A percentile compares a stretch with the other conserved stretches of the same genome.
Conservation (phyloP, 495 filamentous ascomycete species). For the Hypomontagnella monticulosa region DNA sequence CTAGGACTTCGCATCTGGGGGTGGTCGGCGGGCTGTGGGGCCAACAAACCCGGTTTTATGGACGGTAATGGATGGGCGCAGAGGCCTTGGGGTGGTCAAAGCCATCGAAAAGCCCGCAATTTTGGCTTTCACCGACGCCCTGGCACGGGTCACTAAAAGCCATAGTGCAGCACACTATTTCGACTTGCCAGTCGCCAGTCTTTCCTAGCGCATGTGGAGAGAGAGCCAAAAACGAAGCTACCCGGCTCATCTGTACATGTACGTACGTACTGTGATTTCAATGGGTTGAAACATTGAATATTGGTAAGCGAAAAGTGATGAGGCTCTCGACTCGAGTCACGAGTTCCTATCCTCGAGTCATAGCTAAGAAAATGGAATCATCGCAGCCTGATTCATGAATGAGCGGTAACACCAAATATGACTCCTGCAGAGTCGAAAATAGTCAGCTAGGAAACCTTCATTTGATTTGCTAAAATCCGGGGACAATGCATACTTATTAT, state of each 20-base stretch:
- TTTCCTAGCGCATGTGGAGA: background rate
- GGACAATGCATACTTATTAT: constrained; percentile 9
- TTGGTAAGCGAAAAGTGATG: constrained; percentile 10
- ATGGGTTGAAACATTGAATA: constrained; percentile 2
- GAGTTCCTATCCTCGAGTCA: constrained; percentile 27
- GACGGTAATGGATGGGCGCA: constrained; percentile 16
- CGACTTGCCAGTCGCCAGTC: background rate
- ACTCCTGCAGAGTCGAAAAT: constrained; percentile 24
- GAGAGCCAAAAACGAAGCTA: background rate
- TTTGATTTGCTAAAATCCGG: constrained; percentile 13
- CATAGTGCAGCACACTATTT: background rate
- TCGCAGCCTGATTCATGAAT: constrained; percentile 12
- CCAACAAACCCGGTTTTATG: constrained; percentile 26
- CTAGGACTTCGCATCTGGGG: constrained; percentile 23
- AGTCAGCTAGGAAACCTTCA: constrained; percentile 25
- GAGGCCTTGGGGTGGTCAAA: constrained; percentile 29
- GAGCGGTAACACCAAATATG: constrained; percentile 22
- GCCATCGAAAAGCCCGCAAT: constrained; percentile 32
- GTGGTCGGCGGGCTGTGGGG: constrained; percentile 5
- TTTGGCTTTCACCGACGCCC: constrained; percentile 38
- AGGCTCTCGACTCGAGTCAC: constrained; percentile 31
- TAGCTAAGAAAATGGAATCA: constrained; percentile 1
- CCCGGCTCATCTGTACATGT: constrained; percentile 4
- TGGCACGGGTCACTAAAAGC: constrained; percentile 29
- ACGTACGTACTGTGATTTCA: background rate